Conservation (phyloP, 108 stramenopile species). For the Hondaea fermentalgiana region DNA sequence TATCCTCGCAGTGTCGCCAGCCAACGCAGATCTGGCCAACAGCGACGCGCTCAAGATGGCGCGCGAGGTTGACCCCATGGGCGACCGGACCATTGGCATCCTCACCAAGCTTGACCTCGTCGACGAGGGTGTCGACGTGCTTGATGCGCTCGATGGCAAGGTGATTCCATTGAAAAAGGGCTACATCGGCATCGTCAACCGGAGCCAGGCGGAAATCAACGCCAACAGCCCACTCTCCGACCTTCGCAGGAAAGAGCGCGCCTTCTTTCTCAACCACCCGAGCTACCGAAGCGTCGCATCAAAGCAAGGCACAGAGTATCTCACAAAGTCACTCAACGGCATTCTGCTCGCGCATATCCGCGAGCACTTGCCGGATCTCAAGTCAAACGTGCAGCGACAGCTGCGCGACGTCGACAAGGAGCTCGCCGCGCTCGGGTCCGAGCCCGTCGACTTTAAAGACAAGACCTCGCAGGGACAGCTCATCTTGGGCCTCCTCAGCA, state of each 20-base stretch:
- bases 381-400: conserved; percentile 72
- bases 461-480: conserved; percentile 43
- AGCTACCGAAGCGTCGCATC: conserved; percentile 50
- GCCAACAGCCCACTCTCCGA: conserved; percentile 71
- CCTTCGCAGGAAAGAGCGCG: conserved; percentile 67
- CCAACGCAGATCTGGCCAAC: conserved; percentile 93
- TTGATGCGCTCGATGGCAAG: conserved; percentile 71
- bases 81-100: conserved; percentile 91
- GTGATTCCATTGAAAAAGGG: conserved; percentile 82
- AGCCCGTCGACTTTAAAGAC: conserved; percentile 30
- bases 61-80: conserved; percentile 72
- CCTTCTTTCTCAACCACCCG: conserved; percentile 82
- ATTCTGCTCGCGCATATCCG: conserved; percentile 95
- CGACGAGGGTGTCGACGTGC: conserved; percentile 93
- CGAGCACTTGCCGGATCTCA: conserved; percentile 89
- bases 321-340: conserved; percentile 49
- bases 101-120: conserved; percentile 95
- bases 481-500: conserved; percentile 72
- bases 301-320: not conserved
- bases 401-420: conserved; percentile 75
- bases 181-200: conserved; percentile 89
- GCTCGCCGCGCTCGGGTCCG: conserved; percentile 69
- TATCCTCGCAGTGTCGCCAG: conserved; percentile 86
- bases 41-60: conserved; percentile 91
- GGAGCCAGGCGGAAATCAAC: conserved; percentile 88